phyloP scores from a whole-genome alignment of 805 yeast genomes.

The Hanseniaspora clermontiae region DNA sequence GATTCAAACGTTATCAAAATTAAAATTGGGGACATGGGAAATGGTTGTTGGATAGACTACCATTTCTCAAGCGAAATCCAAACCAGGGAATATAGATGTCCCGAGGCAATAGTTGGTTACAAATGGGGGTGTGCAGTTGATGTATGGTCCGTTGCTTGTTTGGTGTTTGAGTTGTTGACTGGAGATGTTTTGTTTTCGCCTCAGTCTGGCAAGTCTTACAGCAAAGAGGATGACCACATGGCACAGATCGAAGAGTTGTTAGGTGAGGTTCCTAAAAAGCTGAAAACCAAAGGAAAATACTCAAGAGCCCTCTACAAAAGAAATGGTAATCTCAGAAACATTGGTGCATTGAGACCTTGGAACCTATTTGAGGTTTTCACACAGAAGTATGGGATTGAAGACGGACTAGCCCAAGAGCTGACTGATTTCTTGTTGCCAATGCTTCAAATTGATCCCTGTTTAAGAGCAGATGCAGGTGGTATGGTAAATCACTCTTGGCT shows the following conservation, averaged over 20 bases:
- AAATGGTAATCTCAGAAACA: slow-evolving; percentile 61
- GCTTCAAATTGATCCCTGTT: slow-evolving; percentile 65
- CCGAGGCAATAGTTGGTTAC: slow-evolving; percentile 69
- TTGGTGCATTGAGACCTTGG: slow-evolving; percentile 80
- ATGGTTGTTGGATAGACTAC: slow-evolving; percentile 68
- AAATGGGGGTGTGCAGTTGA: slow-evolving; percentile 94
- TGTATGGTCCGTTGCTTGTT: slow-evolving; percentile 91
- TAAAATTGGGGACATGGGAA: slow-evolving; percentile 88
- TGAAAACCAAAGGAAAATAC: slow-evolving; percentile 49
- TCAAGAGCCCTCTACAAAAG: slow-evolving; percentile 52
- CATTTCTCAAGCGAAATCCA: slow-evolving; percentile 85
- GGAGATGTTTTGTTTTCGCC: slow-evolving; percentile 96
- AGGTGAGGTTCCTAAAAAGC: slow-evolving; percentile 51
- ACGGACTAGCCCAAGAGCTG: slow-evolving; percentile 56
- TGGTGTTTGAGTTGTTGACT: slow-evolving; percentile 78
- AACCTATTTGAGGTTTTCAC: slow-evolving; percentile 63
- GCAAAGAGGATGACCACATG: slow-evolving; percentile 89
- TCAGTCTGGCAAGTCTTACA: slow-evolving; percentile 52
- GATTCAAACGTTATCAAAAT: slow-evolving; percentile 48
- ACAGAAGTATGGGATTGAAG: slow-evolving; percentile 71
- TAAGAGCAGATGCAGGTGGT: slow-evolving; percentile 92
- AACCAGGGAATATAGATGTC: slow-evolving; percentile 85
- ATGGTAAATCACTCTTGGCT: slow-evolving; percentile 81
- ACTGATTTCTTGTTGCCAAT: slow-evolving; percentile 72
- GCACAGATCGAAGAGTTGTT: slow-evolving; percentile 85